phyloP scores from a whole-genome alignment of 768 basidiomycete genomes.

The Stropharia rugosoannulata region DNA sequence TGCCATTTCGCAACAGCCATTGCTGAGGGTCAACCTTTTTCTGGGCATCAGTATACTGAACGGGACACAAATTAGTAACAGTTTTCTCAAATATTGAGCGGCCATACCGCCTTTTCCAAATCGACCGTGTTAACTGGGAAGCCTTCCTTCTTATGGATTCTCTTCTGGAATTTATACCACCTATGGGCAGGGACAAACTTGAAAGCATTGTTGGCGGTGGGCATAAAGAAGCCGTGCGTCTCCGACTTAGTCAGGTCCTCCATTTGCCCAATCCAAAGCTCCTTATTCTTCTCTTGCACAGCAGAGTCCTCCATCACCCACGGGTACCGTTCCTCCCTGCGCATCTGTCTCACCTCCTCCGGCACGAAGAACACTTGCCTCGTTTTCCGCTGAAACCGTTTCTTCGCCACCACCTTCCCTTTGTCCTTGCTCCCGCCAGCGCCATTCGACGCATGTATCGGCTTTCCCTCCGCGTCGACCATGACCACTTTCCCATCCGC shows the following conservation, averaged over 20 bases:
- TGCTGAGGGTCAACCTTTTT: conserved; percentile 77
- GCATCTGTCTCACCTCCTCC: conserved; percentile 73
- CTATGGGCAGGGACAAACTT: conserved; percentile 85
- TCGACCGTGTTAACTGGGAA: conserved; percentile 66
- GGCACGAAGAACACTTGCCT: conserved; percentile 78
- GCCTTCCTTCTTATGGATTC: conserved; percentile 57
- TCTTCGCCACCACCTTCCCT: conserved; percentile 44
- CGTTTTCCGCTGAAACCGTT: conserved; percentile 83
- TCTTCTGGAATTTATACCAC: conserved; percentile 94
- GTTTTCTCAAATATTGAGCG: conserved; percentile 13
- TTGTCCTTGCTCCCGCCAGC: conserved; percentile 27
- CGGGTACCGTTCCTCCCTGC: conserved; percentile 85
- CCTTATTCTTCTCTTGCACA: conserved; percentile 40
- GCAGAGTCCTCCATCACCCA: conserved; percentile 89
- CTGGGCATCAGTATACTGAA: conserved; percentile 46
- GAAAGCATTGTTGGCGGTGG: conserved; percentile 77
- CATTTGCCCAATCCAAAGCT: conserved; percentile 81
- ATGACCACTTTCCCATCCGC: conserved; percentile 75
- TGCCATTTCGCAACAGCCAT: conserved; percentile 67
- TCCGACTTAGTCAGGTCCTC: conserved; percentile 73
- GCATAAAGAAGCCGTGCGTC: conserved; percentile 83
- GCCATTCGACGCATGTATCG: conserved; percentile 44
- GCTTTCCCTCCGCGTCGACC: conserved; percentile 77
- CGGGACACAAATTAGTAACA: conserved; percentile 20
- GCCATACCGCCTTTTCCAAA: conserved; percentile 60